phyloP scores from a whole-genome alignment of 78 protist genomes.

The Anaeramoeba ignava region DNA sequence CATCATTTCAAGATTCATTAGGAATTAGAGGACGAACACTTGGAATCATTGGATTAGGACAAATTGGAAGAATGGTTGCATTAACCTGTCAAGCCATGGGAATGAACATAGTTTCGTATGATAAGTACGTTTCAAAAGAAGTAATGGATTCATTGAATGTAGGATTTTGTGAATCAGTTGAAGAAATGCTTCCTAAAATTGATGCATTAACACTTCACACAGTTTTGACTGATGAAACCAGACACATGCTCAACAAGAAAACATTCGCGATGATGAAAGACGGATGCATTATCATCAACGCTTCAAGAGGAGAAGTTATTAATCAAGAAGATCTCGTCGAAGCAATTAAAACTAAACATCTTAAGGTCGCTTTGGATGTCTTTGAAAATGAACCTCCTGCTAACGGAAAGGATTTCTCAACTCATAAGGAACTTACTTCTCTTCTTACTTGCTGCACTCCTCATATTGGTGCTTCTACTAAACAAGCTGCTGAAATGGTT shows the following conservation, averaged over 20 bases:
- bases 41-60: constrained; percentile 30
- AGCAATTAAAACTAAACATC: background rate
- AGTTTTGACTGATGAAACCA: background rate
- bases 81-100: constrained; percentile 21
- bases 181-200: too few species aligned
- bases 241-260: constrained; percentile 7
- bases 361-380: constrained; percentile 22
- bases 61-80: constrained; percentile 18
- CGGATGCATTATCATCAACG: constrained; percentile 24
- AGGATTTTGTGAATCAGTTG: too few species aligned
- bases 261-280: constrained; percentile 16
- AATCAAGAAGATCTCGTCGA: constrained; percentile 17
- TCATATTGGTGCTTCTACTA: constrained; percentile 40
- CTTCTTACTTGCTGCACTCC: background rate
- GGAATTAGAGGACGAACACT: constrained; percentile 18
- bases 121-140: too few species aligned
- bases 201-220: constrained; percentile 27
- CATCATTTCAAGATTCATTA: background rate
- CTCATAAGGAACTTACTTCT: background rate
- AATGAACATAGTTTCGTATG: constrained; percentile 24
- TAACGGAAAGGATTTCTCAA: background rate
- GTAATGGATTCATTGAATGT: too few species aligned
- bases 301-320: constrained; percentile 15
- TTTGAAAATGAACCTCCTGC: constrained; percentile 17
- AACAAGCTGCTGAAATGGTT: constrained; percentile 25